Percentiles rank a stretch among this genome's conserved stretches.
Evolutionary conservation across 202 grass and related monocot genomes (phyloP).

Genomic region (Zoysia matrella): DNA sequence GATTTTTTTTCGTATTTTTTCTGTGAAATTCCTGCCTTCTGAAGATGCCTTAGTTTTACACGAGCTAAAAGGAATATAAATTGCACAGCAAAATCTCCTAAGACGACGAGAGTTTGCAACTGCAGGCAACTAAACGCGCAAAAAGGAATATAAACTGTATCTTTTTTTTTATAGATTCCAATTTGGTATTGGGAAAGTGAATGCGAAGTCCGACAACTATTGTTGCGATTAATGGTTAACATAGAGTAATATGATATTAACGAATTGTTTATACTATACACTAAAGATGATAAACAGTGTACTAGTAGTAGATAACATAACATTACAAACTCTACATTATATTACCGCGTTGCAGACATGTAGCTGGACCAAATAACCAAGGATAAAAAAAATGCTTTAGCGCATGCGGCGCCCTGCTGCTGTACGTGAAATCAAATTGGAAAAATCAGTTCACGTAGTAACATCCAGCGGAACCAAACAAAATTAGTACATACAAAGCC

Average conservation of each 20-base stretch:
- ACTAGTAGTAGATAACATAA: no score
- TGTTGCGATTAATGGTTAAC: constrained; percentile 10
- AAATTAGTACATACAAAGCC: not conserved
- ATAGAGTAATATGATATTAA: not conserved
- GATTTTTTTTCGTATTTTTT: no score
- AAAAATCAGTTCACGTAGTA: not conserved
- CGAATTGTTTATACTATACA: no score
- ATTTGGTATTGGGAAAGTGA: not conserved
- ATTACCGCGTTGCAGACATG: not conserved
- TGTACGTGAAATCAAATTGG: not conserved
- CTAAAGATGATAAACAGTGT: no score
- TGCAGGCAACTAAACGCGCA: no score
- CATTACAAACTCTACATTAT: not conserved
- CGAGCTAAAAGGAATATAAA: no score
- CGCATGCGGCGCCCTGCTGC: not conserved
- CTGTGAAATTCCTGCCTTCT: no score
- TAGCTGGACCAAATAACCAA: not conserved
- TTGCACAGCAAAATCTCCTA: no score
- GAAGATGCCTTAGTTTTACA: no score
- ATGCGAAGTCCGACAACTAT: not conserved
- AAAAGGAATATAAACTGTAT: no score
- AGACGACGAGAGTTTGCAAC: no score
- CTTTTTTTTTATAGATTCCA: no score
- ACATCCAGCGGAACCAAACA: not conserved
- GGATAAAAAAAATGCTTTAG: not conserved